Conservation (phyloP, 306 rosid species). For the Quercus bicolor region DNA sequence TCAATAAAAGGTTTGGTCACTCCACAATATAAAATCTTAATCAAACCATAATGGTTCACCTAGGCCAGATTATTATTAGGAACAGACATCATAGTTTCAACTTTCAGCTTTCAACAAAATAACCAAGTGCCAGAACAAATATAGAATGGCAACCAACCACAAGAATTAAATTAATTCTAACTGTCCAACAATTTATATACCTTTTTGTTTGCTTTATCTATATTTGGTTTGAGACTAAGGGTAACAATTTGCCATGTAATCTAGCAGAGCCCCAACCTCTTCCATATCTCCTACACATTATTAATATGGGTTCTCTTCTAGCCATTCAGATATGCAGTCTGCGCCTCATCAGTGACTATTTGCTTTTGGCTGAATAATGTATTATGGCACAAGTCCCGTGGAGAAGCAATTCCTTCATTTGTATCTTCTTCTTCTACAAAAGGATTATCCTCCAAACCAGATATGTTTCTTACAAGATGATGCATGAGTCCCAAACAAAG, state of each 20-base stretch:
- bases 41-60: background rate
- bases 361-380: slow-evolving; percentile 19
- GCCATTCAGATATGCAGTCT: slow-evolving; percentile 6
- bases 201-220: background rate
- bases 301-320: background rate
- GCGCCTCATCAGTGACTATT: slow-evolving; percentile 19
- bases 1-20: background rate
- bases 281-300: slow-evolving; percentile 5
- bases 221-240: background rate
- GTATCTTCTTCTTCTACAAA: slow-evolving; percentile 24
- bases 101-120: background rate
- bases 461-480: slow-evolving; percentile 11
- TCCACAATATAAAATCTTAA: background rate
- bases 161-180: background rate
- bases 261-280: background rate
- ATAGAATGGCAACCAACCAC: background rate
- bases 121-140: background rate
- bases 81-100: background rate
- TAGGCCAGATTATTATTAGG: background rate
- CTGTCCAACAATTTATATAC: background rate
- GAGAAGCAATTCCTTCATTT: slow-evolving; percentile 18
- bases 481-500: slow-evolving; percentile 1
- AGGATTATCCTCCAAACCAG: slow-evolving; percentile 8
- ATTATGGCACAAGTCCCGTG: slow-evolving; percentile 9
- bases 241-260: background rate